Conservation (phyloP, 2,329 filamentous ascomycete genomes). For the Talaromyces sp. region DNA sequence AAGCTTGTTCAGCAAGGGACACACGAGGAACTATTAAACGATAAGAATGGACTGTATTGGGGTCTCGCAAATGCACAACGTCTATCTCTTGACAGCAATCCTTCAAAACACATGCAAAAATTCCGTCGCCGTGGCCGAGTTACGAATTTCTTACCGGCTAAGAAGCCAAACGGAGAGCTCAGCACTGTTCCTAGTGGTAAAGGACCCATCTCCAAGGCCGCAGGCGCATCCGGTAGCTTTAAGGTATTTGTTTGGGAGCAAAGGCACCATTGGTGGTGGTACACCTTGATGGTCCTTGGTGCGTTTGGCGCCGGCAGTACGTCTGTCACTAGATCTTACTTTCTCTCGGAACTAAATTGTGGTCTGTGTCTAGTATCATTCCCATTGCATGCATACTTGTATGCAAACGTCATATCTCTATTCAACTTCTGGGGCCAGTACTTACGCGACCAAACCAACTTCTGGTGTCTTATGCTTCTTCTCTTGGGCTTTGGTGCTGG, state of each 20-base stretch:
- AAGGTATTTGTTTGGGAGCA: not conserved
- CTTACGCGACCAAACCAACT: not conserved
- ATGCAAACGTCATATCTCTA: not conserved
- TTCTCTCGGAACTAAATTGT: not conserved
- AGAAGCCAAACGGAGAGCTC: not conserved
- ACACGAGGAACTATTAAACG: conserved; percentile 66
- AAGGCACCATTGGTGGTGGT: not conserved
- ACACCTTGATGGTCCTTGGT: not conserved
- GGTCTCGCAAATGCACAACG: conserved; percentile 62
- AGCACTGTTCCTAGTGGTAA: not conserved
- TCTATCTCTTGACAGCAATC: conserved; percentile 49
- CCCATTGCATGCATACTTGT: not conserved
- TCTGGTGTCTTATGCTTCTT: not conserved
- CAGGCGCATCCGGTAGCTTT: not conserved
- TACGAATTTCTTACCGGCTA: not conserved
- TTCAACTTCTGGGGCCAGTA: not conserved
- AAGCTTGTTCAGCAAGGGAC: conserved; percentile 88
- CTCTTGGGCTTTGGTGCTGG: not conserved
- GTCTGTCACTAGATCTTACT: not conserved
- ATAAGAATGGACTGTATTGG: conserved; percentile 58
- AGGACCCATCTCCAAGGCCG: not conserved
- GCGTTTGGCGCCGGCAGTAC: not conserved
- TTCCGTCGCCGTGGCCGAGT: not conserved
- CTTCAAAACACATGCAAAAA: not conserved
- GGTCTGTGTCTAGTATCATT: not conserved